phyloP scores from a whole-genome alignment of 1,139 yeast genomes.

The Saccharomycopsis phalli region DNA sequence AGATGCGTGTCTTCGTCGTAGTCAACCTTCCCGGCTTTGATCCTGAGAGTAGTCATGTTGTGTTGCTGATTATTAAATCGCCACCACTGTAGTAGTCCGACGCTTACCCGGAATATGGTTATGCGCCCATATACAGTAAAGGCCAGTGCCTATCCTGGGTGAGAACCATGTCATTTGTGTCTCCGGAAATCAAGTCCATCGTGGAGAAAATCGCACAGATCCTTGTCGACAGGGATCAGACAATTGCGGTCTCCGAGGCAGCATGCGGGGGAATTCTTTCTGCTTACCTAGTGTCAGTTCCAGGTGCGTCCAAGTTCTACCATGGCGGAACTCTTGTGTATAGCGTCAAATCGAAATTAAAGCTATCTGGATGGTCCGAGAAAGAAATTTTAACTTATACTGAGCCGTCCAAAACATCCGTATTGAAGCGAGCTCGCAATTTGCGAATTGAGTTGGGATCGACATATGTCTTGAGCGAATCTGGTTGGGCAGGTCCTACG shows the following conservation, averaged over 20 bases:
- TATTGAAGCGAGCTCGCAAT: slow-evolving; percentile 60
- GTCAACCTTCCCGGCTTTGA: slow-evolving; percentile 82
- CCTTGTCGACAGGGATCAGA: slow-evolving; percentile 44
- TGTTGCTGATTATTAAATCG: no score
- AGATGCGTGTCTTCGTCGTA: slow-evolving; percentile 60
- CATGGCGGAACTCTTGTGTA: slow-evolving; percentile 80
- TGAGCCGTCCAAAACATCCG: slow-evolving; percentile 56
- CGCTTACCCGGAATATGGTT: neutral
- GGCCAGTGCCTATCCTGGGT: no score
- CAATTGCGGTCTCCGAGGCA: slow-evolving; percentile 75
- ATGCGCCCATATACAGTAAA: neutral
- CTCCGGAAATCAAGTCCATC: slow-evolving; percentile 36
- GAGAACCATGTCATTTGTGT: slow-evolving; percentile 17
- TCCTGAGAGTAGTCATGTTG: slow-evolving; percentile 31
- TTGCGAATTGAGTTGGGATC: slow-evolving; percentile 74
- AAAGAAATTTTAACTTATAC: slow-evolving; percentile 62
- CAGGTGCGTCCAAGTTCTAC: slow-evolving; percentile 78
- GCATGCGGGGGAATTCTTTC: slow-evolving; percentile 86
- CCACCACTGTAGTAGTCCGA: neutral
- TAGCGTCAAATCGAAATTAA: slow-evolving; percentile 64
- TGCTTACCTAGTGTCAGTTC: slow-evolving; percentile 69
- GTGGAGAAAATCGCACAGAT: slow-evolving; percentile 51
- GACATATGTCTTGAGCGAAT: slow-evolving; percentile 72
- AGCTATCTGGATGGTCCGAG: slow-evolving; percentile 70
- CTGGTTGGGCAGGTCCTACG: slow-evolving; percentile 78